Percentiles rank a stretch among this genome's conserved stretches.
These are phyloP conservation scores for Diplocarpon rosae DNA, from an alignment of 2,329 filamentous ascomycete genomes.

Conservation along the genomic window DNA sequence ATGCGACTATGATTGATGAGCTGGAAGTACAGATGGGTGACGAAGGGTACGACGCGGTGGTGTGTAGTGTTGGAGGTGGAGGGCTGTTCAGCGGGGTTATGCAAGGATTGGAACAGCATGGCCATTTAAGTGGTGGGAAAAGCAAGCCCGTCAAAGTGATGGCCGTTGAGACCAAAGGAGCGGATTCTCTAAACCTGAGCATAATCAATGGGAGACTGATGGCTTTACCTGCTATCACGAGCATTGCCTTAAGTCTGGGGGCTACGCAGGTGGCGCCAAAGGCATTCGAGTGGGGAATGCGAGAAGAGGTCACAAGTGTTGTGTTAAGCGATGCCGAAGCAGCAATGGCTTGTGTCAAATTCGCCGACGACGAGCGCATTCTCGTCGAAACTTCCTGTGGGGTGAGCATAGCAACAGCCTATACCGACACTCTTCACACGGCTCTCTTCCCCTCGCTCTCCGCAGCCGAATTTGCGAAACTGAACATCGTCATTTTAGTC, in stretches of 20 bases:
- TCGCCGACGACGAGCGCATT: constrained; percentile 72
- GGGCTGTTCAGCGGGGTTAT: constrained; percentile 69
- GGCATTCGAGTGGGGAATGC: constrained; percentile 51
- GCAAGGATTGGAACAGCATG: constrained; percentile 36
- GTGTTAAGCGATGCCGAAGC: constrained; percentile 64
- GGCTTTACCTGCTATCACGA: constrained; percentile 61
- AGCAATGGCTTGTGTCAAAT: constrained; percentile 60
- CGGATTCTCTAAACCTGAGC: constrained; percentile 56
- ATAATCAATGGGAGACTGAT: constrained; percentile 45
- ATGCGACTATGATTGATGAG: constrained; percentile 43
- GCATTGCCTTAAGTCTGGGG: constrained; percentile 63
- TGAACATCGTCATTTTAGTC: constrained; percentile 72
- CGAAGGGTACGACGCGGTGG: constrained; percentile 49
- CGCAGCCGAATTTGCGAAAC: constrained; percentile 48
- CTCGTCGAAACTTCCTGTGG: constrained; percentile 81
- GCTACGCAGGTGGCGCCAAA: constrained; percentile 54
- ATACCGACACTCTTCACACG: constrained; percentile 50
- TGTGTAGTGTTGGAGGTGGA: constrained; percentile 72
- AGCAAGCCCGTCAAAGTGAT: constrained; percentile 38
- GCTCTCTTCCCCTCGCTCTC: constrained; percentile 42
- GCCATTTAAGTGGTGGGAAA: constrained; percentile 3
- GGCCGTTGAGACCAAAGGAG: constrained; percentile 66
- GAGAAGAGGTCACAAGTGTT: constrained; percentile 10
- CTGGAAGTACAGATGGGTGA: constrained; percentile 20
- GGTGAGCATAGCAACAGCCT: constrained; percentile 61